Evolutionary conservation across 495 filamentous ascomycete species (phyloP).

Genomic region (Mycothermus thermophilus): DNA sequence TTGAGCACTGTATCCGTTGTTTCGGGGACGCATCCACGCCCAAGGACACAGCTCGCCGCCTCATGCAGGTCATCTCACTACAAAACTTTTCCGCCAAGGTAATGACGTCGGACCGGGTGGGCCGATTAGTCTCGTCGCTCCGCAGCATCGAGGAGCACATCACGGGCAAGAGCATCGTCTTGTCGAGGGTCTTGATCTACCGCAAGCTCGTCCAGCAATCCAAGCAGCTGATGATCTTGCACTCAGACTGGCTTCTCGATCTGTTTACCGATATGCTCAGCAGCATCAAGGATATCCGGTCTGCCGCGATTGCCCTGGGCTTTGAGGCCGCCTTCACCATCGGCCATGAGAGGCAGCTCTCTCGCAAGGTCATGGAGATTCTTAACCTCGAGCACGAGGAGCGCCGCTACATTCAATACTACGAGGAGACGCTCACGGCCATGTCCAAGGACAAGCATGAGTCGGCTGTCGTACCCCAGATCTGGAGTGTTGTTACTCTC

Average conservation of each 20-base stretch:
- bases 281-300: conserved; percentile 57
- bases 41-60: conserved; percentile 62
- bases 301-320: conserved; percentile 59
- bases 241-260: conserved; percentile 63
- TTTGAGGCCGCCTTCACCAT: conserved; percentile 48
- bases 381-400: conserved; percentile 45
- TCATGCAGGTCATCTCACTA: conserved; percentile 61
- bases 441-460: conserved; percentile 56
- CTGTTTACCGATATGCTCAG: conserved; percentile 72
- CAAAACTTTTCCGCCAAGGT: conserved; percentile 63
- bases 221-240: conserved; percentile 47
- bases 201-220: conserved; percentile 55
- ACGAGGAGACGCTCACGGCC: conserved; percentile 50
- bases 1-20: conserved; percentile 61
- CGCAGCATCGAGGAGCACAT: conserved; percentile 58
- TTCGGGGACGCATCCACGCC: conserved; percentile 43
- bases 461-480: conserved; percentile 57
- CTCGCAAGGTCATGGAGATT: conserved; percentile 48
- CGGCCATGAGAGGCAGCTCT: conserved; percentile 50
- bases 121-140: conserved; percentile 51
- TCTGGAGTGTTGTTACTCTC: conserved; percentile 73
- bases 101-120: conserved; percentile 55
- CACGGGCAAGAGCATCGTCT: conserved; percentile 61
- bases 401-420: conserved; percentile 46
- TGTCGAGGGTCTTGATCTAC: conserved; percentile 63